phyloP scores from a whole-genome alignment of 2,329 filamentous ascomycete genomes.

The Tolypocladium nubicola region DNA sequence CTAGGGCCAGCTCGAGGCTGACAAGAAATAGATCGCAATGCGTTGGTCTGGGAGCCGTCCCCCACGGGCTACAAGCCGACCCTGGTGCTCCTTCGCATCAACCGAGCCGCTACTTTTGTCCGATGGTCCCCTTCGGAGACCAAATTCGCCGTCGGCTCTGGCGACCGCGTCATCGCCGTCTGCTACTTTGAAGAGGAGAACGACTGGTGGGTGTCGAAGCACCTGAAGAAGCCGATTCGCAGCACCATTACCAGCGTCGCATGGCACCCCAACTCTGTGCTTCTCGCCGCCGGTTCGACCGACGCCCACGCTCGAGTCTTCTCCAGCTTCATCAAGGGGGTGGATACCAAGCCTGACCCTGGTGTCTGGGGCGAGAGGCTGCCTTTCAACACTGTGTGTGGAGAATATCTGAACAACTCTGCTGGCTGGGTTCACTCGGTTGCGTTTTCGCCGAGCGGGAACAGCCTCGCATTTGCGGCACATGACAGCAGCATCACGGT shows the following conservation, averaged over 20 bases:
- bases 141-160: conserved; percentile 96
- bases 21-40: conserved; percentile 67
- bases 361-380: conserved; percentile 89
- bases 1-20: conserved; percentile 1
- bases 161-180: conserved; percentile 87
- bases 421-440: conserved; percentile 95
- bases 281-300: conserved; percentile 90
- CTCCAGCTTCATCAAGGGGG: conserved; percentile 91
- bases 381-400: conserved; percentile 97
- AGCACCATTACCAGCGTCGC: conserved; percentile 91
- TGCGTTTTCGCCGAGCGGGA: conserved; percentile 82
- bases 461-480: conserved; percentile 86
- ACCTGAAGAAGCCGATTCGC: conserved; percentile 96
- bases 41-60: conserved; percentile 96
- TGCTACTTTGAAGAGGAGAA: conserved; percentile 99
- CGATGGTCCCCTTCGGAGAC: conserved; percentile 94
- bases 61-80: conserved; percentile 91
- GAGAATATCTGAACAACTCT: conserved; percentile 91
- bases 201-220: conserved; percentile 99
- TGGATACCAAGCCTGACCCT: conserved; percentile 76
- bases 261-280: conserved; percentile 96
- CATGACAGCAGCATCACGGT: conserved; percentile 97
- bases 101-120: conserved; percentile 90
- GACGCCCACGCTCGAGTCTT: conserved; percentile 94
- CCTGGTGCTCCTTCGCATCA: conserved; percentile 91